Evolutionary conservation across 108 stramenopile genomes (phyloP).

Genomic region (Asterionellopsis glacialis): DNA sequence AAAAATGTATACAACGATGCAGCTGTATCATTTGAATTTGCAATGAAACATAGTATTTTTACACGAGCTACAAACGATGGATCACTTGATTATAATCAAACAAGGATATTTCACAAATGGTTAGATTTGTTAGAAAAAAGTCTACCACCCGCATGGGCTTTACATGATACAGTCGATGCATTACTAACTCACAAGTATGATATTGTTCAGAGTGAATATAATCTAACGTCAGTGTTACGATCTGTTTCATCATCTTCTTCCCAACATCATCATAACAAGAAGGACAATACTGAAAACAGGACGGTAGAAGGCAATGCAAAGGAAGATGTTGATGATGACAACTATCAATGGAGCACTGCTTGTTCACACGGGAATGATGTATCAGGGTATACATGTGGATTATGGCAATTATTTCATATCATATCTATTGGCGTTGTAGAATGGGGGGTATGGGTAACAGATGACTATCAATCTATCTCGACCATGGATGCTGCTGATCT

Average conservation of each 20-base stretch:
- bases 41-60: slow-evolving; percentile 57
- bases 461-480: slow-evolving; percentile 1
- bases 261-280: too few relatives aligned
- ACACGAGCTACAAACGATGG: slow-evolving; percentile 25
- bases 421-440: slow-evolving; percentile 72
- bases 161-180: slow-evolving; percentile 24
- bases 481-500: slow-evolving; percentile 12
- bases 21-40: slow-evolving; percentile 61
- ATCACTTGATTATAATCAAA: slow-evolving; percentile 28
- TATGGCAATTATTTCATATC: slow-evolving; percentile 84
- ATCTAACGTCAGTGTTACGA: too few relatives aligned
- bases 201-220: slow-evolving; percentile 32
- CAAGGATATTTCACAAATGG: slow-evolving; percentile 40
- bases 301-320: too few relatives aligned
- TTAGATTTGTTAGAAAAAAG: slow-evolving; percentile 40
- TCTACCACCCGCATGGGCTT: slow-evolving; percentile 43
- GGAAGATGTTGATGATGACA: too few relatives aligned
- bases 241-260: too few relatives aligned
- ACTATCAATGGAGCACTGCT: slow-evolving; percentile 22
- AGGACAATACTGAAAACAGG: too few relatives aligned
- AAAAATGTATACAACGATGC: slow-evolving; percentile 66
- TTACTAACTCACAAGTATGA: slow-evolving; percentile 40
- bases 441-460: slow-evolving; percentile 36
- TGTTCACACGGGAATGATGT: slow-evolving; percentile 16
- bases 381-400: slow-evolving; percentile 79